Percentiles rank a stretch among this genome's conserved stretches.
phyloP scores from a whole-genome alignment of 352 stramenopile genomes.

The Pythium inflatum region DNA sequence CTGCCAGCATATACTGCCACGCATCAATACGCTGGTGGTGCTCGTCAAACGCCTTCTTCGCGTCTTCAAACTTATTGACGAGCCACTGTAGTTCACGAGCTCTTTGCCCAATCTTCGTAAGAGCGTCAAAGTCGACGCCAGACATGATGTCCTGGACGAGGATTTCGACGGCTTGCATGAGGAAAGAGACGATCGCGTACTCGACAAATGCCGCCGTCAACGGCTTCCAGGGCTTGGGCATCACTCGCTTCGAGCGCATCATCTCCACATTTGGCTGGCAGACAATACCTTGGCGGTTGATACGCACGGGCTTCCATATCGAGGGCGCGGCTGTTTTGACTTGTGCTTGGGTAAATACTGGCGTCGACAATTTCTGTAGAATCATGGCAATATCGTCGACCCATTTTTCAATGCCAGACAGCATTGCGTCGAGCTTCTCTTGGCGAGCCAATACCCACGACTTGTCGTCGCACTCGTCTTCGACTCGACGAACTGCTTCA shows the following conservation, averaged over 20 bases:
- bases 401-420: not conserved
- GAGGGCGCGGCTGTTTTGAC: too few species aligned
- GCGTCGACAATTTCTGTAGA: too few species aligned
- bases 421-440: not conserved
- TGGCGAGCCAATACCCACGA: conserved; percentile 5
- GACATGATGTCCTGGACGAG: not conserved
- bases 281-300: too few species aligned
- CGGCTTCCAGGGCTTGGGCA: not conserved
- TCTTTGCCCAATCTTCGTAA: not conserved
- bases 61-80: not conserved
- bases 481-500: not conserved
- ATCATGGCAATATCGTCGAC: too few species aligned
- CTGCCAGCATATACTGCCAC: too few species aligned
- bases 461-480: not conserved
- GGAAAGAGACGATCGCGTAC: conserved; percentile 10
- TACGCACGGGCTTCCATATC: too few species aligned
- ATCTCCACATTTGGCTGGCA: not conserved
- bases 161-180: not conserved
- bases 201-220: not conserved
- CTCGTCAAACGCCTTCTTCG: not conserved
- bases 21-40: too few species aligned
- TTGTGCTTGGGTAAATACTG: too few species aligned
- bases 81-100: conserved; percentile 5
- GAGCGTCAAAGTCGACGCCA: not conserved
- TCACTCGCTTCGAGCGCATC: not conserved